Evolutionary conservation across 148 eudicot species (phyloP).

Genomic region (Amaranthus palmeri): DNA sequence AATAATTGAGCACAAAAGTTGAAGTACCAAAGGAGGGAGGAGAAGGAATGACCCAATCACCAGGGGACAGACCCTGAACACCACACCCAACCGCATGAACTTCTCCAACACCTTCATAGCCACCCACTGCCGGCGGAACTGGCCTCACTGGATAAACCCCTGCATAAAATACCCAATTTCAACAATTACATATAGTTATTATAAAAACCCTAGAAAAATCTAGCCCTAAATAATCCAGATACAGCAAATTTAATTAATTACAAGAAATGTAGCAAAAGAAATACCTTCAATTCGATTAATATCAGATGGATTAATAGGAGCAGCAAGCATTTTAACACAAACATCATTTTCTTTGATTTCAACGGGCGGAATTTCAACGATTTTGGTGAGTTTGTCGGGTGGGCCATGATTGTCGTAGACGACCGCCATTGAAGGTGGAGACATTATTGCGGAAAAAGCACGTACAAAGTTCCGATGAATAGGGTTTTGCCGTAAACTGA

Average conservation of each 20-base stretch:
- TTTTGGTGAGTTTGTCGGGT: constrained; percentile 65
- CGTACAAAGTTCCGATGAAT: constrained; percentile 27
- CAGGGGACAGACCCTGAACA: constrained; percentile 57
- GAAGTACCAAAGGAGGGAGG: constrained; percentile 74
- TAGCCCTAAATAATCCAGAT: background rate
- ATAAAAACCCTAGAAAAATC: background rate
- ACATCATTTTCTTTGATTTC: constrained; percentile 65
- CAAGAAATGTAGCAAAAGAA: background rate
- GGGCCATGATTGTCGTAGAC: constrained; percentile 72
- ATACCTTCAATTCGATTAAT: constrained; percentile 84
- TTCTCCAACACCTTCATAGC: constrained; percentile 90
- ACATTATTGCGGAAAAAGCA: constrained; percentile 54
- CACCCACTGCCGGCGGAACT: constrained; percentile 75
- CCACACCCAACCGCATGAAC: constrained; percentile 73
- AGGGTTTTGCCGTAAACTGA: background rate
- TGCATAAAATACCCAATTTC: constrained; percentile 3
- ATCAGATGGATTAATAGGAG: constrained; percentile 94
- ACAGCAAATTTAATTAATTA: background rate
- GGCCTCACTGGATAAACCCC: constrained; percentile 96
- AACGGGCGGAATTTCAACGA: constrained; percentile 57
- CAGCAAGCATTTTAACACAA: constrained; percentile 87
- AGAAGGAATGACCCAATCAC: constrained; percentile 90
- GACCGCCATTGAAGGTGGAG: constrained; percentile 82
- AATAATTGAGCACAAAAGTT: background rate
- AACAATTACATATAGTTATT: background rate